phyloP scores from a whole-genome alignment of 163 green algal genomes.

The Smithsoniella earleae region DNA sequence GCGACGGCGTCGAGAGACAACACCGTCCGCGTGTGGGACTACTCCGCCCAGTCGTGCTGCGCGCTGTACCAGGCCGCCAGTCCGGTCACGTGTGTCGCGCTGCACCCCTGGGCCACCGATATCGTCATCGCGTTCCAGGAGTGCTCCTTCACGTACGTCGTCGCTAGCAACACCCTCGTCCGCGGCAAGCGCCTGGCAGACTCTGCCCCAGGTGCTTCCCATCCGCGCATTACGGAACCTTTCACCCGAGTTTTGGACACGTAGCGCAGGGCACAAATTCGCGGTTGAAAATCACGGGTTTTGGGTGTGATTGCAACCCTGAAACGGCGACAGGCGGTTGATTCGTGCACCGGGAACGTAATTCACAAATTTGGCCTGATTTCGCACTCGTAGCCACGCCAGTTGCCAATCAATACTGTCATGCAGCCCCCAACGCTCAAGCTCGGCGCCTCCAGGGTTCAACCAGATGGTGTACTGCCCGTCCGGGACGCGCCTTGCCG shows the following conservation, averaged over 20 bases:
- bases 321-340: too few relatives aligned
- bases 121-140: background rate
- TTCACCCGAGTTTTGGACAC: too few relatives aligned
- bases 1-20: constrained; percentile 69
- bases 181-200: background rate
- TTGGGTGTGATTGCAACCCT: too few relatives aligned
- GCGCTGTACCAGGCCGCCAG: background rate
- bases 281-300: too few relatives aligned
- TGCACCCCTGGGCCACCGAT: constrained; percentile 26
- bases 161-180: constrained; percentile 1
- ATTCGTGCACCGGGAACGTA: too few relatives aligned
- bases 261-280: too few relatives aligned
- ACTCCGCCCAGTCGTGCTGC: constrained; percentile 8
- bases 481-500: background rate
- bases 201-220: background rate
- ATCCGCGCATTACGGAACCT: background rate
- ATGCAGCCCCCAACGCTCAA: too few relatives aligned
- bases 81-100: background rate
- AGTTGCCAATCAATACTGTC: too few relatives aligned
- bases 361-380: too few relatives aligned
- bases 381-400: too few relatives aligned
- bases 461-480: background rate
- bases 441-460: constrained; percentile 29
- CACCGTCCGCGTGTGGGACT: constrained; percentile 61
- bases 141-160: constrained; percentile 15